Evolutionary conservation across 441 rosid species (phyloP).

Genomic region (Mallotus repandus): DNA sequence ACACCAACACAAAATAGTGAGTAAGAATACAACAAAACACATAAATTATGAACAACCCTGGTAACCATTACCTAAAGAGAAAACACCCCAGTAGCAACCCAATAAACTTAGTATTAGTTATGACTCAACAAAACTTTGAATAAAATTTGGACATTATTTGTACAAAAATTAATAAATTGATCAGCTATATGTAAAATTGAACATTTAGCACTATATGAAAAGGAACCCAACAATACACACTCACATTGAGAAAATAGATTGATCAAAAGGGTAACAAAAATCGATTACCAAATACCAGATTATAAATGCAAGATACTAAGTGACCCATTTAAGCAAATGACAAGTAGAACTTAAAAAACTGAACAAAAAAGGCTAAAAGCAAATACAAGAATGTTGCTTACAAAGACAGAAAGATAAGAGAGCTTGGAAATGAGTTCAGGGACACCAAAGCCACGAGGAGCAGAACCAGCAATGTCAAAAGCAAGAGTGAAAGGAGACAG

Average conservation of each 20-base stretch:
- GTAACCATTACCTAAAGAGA: not conserved
- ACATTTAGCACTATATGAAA: not conserved
- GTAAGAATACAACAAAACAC: not conserved
- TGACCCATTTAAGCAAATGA: slow-evolving; percentile 8
- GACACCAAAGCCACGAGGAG: slow-evolving; percentile 84
- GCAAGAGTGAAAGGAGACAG: slow-evolving; percentile 86
- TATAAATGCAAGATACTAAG: not conserved
- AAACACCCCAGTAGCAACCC: not conserved
- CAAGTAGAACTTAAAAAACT: not conserved
- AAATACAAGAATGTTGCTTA: slow-evolving; percentile 22
- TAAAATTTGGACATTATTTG: not conserved
- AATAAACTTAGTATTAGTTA: not conserved
- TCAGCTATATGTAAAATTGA: not conserved
- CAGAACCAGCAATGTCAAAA: slow-evolving; percentile 83
- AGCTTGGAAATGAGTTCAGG: slow-evolving; percentile 75
- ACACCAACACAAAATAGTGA: not conserved
- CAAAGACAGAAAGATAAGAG: slow-evolving; percentile 69
- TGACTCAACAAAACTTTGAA: not conserved
- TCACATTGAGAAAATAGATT: not conserved
- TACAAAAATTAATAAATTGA: not conserved
- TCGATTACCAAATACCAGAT: not conserved
- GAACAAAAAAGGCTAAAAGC: not conserved
- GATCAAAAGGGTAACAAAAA: not conserved
- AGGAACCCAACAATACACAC: not conserved
- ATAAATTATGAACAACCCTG: not conserved